A percentile compares a stretch with the other conserved stretches of the same genome.
phyloP scores from a whole-genome alignment of 495 filamentous ascomycete species.

The Aeminium ludgeri region DNA sequence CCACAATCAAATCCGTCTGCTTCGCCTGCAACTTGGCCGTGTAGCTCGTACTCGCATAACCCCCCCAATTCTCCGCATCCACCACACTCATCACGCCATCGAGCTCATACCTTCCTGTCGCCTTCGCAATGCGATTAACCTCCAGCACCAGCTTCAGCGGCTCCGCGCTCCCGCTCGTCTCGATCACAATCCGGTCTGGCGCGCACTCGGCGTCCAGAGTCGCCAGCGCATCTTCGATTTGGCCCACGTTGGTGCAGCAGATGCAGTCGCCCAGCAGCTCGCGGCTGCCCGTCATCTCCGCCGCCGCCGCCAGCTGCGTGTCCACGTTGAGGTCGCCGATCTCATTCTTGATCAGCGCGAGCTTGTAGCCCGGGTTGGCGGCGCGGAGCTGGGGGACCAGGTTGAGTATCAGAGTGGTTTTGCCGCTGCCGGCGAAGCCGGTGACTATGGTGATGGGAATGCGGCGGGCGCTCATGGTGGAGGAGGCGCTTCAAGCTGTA shows the following conservation, averaged over 20 bases:
- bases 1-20: conserved; percentile 84
- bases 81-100: conserved; percentile 88
- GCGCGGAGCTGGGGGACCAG: conserved; percentile 69
- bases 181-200: conserved; percentile 81
- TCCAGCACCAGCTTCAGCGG: conserved; percentile 28
- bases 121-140: conserved; percentile 59
- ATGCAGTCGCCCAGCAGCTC: conserved; percentile 94
- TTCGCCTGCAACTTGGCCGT: conserved; percentile 33
- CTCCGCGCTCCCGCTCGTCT: conserved; percentile 66
- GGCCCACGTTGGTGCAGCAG: conserved; percentile 93
- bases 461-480: conserved; percentile 22
- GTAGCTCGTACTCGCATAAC: conserved; percentile 72
- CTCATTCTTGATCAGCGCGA: conserved; percentile 96
- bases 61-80: conserved; percentile 93
- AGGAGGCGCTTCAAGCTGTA: no score
- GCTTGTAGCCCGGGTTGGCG: conserved; percentile 39
- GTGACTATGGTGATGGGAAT: conserved; percentile 90
- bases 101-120: conserved; percentile 50
- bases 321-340: conserved; percentile 91
- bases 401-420: conserved; percentile 83
- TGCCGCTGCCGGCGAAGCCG: conserved; percentile 86
- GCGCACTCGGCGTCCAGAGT: conserved; percentile 42
- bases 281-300: conserved; percentile 71
- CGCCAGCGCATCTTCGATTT: conserved; percentile 61
- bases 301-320: conserved; percentile 66